phyloP scores from a whole-genome alignment of 306 rosid genomes.

The Canavalia ensiformis region DNA sequence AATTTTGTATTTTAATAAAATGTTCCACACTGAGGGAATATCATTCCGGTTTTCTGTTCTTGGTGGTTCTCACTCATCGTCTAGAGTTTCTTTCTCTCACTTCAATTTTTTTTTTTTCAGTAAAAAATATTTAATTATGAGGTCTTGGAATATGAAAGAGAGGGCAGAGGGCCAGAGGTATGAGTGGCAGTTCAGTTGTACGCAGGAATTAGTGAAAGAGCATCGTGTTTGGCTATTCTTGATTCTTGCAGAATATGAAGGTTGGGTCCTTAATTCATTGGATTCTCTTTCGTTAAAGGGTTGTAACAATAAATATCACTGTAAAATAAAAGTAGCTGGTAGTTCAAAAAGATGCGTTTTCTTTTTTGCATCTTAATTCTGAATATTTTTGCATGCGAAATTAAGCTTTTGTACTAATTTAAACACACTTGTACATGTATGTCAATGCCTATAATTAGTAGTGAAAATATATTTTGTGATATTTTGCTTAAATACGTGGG shows the following conservation, averaged over 20 bases:
- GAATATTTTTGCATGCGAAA: neutral
- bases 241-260: neutral
- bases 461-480: neutral
- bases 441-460: neutral
- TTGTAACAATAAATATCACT: neutral
- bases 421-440: neutral
- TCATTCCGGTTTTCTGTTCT: too few relatives aligned
- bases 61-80: neutral
- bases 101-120: neutral
- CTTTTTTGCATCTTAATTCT: neutral
- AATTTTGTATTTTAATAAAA: too few relatives aligned
- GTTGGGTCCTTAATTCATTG: neutral
- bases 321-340: neutral
- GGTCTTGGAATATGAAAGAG: neutral
- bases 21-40: too few relatives aligned
- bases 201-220: neutral
- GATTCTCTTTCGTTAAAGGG: neutral
- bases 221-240: neutral
- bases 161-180: neutral
- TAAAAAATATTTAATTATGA: neutral
- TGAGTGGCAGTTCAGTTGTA: constrained; percentile 3
- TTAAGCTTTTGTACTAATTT: neutral
- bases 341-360: neutral
- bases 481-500: too few relatives aligned
- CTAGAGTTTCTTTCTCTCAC: neutral